Conservation (phyloP, 1,139 yeast genomes). For the Nakaseomyces uthaithaninus region DNA sequence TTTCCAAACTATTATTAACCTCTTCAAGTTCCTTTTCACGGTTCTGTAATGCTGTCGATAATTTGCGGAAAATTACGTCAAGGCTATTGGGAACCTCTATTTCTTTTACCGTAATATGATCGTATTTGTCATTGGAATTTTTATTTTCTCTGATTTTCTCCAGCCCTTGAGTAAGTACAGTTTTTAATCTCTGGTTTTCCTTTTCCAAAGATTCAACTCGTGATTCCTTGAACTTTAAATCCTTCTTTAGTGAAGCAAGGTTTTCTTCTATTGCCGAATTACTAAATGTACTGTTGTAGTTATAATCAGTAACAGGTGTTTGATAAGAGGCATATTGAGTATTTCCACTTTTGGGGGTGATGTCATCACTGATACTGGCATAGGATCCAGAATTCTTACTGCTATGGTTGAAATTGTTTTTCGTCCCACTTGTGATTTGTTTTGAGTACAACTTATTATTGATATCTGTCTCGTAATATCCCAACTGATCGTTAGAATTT, state of each 20-base stretch:
- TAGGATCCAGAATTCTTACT: background rate
- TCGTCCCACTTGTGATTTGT: background rate
- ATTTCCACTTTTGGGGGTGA: background rate
- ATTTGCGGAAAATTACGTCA: slow-evolving; percentile 30
- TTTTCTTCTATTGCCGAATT: background rate
- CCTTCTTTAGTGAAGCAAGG: background rate
- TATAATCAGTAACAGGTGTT: slow-evolving; percentile 1
- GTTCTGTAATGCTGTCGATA: slow-evolving; percentile 42
- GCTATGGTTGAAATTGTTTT: background rate
- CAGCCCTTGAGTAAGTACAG: slow-evolving; percentile 18
- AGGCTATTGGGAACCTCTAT: slow-evolving; percentile 21
- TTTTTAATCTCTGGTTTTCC: slow-evolving; percentile 32
- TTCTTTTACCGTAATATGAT: slow-evolving; percentile 8
- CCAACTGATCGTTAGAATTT: background rate
- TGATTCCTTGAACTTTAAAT: slow-evolving; percentile 34
- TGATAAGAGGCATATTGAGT: background rate
- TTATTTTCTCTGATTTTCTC: slow-evolving; percentile 10
- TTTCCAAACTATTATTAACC: slow-evolving; percentile 54
- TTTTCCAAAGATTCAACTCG: slow-evolving; percentile 35
- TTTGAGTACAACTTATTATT: background rate
- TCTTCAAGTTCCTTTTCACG: slow-evolving; percentile 51
- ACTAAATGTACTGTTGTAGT: background rate
- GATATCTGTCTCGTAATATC: background rate
- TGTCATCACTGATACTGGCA: background rate
- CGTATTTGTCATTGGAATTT: slow-evolving; percentile 10